These are phyloP conservation scores for Candida andamanensis DNA, from an alignment of 805 yeast species.

Conservation along the genomic window DNA sequence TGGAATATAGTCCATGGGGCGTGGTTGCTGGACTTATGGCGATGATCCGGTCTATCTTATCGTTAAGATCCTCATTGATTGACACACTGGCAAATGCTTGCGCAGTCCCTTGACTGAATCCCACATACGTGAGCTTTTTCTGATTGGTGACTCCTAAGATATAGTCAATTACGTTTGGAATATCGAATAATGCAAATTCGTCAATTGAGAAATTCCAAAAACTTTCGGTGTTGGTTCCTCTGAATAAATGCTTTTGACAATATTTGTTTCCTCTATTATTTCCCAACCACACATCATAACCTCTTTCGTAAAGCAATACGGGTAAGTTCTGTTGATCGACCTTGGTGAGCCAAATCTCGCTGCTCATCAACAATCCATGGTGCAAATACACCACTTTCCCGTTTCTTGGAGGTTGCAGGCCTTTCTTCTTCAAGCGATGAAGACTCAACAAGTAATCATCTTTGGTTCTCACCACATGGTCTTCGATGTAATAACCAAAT, in stretches of 20 bases:
- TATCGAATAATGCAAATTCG: constrained; percentile 87
- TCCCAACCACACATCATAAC: constrained; percentile 94
- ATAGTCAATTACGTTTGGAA: constrained; percentile 77
- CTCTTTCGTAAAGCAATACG: constrained; percentile 67
- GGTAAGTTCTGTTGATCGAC: constrained; percentile 52
- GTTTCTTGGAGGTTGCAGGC: constrained; percentile 10
- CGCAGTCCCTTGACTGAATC: constrained; percentile 92
- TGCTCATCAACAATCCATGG: constrained; percentile 86
- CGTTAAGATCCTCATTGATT: constrained; percentile 56
- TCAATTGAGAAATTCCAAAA: constrained; percentile 93
- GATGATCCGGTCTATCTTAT: constrained; percentile 51
- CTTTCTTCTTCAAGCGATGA: constrained; percentile 53
- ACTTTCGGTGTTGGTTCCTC: constrained; percentile 31
- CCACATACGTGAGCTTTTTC: constrained; percentile 59
- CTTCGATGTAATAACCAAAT: constrained; percentile 69
- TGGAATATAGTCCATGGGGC: constrained; percentile 77
- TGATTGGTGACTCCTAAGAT: constrained; percentile 47
- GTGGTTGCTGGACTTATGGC: constrained; percentile 94
- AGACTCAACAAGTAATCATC: constrained; percentile 75
- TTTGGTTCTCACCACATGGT: constrained; percentile 68
- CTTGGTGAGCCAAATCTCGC: constrained; percentile 67
- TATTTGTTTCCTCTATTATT: constrained; percentile 62
- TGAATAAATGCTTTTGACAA: constrained; percentile 62
- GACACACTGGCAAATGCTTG: constrained; percentile 85
- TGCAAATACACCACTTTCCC: constrained; percentile 68